Conservation (phyloP, 257 asterid genomes). For the Lantana camara region DNA sequence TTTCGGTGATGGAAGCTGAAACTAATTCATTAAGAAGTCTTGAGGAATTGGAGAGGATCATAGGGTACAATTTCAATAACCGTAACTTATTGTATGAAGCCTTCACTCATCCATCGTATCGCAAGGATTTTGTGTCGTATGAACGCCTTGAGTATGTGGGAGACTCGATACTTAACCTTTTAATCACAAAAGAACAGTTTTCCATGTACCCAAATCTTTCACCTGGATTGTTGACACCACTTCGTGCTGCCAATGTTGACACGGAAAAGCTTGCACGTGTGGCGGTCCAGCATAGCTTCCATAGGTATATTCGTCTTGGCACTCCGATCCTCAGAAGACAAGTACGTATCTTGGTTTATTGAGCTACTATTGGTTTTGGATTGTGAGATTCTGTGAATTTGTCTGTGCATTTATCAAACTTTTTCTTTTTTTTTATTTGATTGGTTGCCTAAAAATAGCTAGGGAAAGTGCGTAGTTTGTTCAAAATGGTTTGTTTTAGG, state of each 20-base stretch:
- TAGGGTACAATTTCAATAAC: slow-evolving; percentile 66
- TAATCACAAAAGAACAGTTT: slow-evolving; percentile 68
- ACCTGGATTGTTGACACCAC: slow-evolving; percentile 74
- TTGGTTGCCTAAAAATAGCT: too few species aligned
- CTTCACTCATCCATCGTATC: slow-evolving; percentile 70
- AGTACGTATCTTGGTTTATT: slow-evolving; percentile 38
- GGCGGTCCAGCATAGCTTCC: slow-evolving; percentile 66
- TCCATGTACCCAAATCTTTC: slow-evolving; percentile 61
- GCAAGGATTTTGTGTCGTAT: slow-evolving; percentile 48
- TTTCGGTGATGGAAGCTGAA: slow-evolving; percentile 32
- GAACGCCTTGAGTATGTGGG: slow-evolving; percentile 84
- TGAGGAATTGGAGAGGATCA: slow-evolving; percentile 63
- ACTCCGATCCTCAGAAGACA: slow-evolving; percentile 44
- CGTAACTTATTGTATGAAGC: slow-evolving; percentile 60
- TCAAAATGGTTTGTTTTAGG: too few species aligned
- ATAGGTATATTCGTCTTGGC: slow-evolving; percentile 58
- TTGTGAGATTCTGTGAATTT: slow-evolving; percentile 6
- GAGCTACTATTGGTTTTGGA: slow-evolving; percentile 1
- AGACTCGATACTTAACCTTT: slow-evolving; percentile 70
- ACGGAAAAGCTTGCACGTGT: slow-evolving; percentile 92
- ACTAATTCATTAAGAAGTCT: slow-evolving; percentile 35
- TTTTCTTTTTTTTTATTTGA: too few species aligned
- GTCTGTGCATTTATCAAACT: neutral
- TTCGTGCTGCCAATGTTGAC: slow-evolving; percentile 92
- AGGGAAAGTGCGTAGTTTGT: too few species aligned